A percentile compares a stretch with the other conserved stretches of the same genome.
Evolutionary conservation across 805 yeast genomes (phyloP).

Genomic region (Schwanniomyces polymorphus): DNA sequence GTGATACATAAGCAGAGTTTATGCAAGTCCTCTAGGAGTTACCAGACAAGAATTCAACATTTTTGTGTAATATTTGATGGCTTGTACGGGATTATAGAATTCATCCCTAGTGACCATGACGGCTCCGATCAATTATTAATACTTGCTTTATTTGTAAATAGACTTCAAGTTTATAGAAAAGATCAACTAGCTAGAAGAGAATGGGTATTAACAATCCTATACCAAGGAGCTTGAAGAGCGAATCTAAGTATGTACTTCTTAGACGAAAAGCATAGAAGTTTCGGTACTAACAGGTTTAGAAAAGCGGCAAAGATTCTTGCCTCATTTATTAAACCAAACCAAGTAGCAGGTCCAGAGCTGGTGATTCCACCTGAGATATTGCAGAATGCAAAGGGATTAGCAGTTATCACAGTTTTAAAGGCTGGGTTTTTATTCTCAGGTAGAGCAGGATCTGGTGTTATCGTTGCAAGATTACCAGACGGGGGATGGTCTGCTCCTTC

Average conservation of each 20-base stretch:
- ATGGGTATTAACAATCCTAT: slow-evolving; percentile 85
- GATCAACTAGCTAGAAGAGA: not conserved
- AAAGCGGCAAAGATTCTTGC: slow-evolving; percentile 92
- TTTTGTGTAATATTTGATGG: not conserved
- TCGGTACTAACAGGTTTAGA: slow-evolving; percentile 39
- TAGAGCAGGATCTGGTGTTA: slow-evolving; percentile 95
- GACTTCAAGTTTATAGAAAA: not conserved
- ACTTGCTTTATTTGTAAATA: not conserved
- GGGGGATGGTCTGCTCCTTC: slow-evolving; percentile 98
- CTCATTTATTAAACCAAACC: slow-evolving; percentile 92
- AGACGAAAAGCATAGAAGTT: not conserved
- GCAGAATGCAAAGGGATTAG: slow-evolving; percentile 89
- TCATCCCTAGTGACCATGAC: not conserved
- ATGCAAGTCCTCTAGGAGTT: no score
- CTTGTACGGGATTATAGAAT: not conserved
- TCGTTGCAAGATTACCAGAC: slow-evolving; percentile 90
- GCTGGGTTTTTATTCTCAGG: slow-evolving; percentile 97
- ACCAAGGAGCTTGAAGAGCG: slow-evolving; percentile 85
- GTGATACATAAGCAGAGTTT: no score
- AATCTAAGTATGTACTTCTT: slow-evolving; percentile 66
- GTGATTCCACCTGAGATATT: slow-evolving; percentile 88
- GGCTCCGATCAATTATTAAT: not conserved
- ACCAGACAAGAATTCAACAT: not conserved
- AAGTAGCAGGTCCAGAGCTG: slow-evolving; percentile 81
- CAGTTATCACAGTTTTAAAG: slow-evolving; percentile 88